Percentiles rank a stretch among this genome's conserved stretches.
Conservation (phyloP, 2,329 filamentous ascomycete genomes). For the Apiospora saccharicola region DNA sequence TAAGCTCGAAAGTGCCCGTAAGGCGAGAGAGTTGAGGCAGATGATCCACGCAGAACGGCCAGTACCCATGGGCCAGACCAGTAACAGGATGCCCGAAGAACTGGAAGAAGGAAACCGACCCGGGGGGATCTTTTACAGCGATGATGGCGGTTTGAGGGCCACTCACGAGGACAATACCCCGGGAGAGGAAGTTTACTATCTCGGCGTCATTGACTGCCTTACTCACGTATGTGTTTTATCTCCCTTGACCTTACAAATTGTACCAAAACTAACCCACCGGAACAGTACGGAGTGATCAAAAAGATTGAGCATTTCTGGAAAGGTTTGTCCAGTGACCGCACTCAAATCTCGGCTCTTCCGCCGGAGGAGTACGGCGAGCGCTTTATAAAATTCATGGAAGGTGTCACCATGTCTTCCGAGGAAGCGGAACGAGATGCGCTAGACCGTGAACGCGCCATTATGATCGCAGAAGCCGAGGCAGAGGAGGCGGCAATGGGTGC, state of each 20-base stretch:
- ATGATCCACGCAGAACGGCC: slow-evolving; percentile 93
- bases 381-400: slow-evolving; percentile 90
- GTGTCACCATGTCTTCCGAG: slow-evolving; percentile 89
- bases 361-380: slow-evolving; percentile 92
- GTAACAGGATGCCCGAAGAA: slow-evolving; percentile 89
- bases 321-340: slow-evolving; percentile 82
- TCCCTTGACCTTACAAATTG: background rate
- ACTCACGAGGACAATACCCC: slow-evolving; percentile 88
- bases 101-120: slow-evolving; percentile 77
- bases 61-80: slow-evolving; percentile 86
- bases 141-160: slow-evolving; percentile 91
- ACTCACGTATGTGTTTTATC: slow-evolving; percentile 77
- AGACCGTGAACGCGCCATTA: slow-evolving; percentile 62
- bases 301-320: slow-evolving; percentile 98
- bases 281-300: slow-evolving; percentile 90
- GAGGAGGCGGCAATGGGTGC: slow-evolving; percentile 39
- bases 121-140: slow-evolving; percentile 83
- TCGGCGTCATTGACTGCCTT: slow-evolving; percentile 97
- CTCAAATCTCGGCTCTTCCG: slow-evolving; percentile 90
- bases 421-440: slow-evolving; percentile 74
- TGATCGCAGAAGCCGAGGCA: slow-evolving; percentile 42
- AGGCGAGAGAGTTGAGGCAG: slow-evolving; percentile 88
- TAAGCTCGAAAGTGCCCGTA: slow-evolving; percentile 88
- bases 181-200: slow-evolving; percentile 94
- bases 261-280: background rate